phyloP scores from a whole-genome alignment of 345 rosid species.

The Dipteronia sinensis region DNA sequence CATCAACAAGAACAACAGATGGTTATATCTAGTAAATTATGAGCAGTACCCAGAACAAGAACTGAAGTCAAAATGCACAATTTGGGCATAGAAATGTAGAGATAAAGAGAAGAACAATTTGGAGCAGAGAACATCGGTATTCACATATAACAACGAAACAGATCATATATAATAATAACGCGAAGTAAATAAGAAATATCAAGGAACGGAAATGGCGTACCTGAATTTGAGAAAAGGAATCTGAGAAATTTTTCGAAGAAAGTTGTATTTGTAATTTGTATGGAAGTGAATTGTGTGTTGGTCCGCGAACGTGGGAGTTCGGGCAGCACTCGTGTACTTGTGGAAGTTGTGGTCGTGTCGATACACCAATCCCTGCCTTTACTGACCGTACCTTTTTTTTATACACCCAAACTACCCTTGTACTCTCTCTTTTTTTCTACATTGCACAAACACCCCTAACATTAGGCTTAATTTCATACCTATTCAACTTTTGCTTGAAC shows the following conservation, averaged over 20 bases:
- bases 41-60: neutral
- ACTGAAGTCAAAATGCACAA: too few relatives aligned
- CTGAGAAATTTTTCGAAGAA: too few relatives aligned
- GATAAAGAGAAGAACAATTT: too few relatives aligned
- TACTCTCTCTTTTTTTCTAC: too few relatives aligned
- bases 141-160: too few relatives aligned
- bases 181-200: neutral
- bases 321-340: neutral
- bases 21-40: neutral
- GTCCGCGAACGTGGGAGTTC: conserved; percentile 10
- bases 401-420: neutral
- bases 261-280: too few relatives aligned
- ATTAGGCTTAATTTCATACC: too few relatives aligned
- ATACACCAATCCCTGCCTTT: neutral
- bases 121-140: too few relatives aligned
- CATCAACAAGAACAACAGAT: conserved; percentile 2
- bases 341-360: neutral
- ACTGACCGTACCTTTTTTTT: neutral
- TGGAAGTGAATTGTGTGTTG: neutral
- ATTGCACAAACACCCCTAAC: too few relatives aligned
- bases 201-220: neutral
- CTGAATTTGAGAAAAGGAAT: neutral
- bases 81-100: too few relatives aligned
- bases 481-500: too few relatives aligned
- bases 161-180: too few relatives aligned